Conservation (phyloP, 148 eudicot species). For the Camellia sinensis region DNA sequence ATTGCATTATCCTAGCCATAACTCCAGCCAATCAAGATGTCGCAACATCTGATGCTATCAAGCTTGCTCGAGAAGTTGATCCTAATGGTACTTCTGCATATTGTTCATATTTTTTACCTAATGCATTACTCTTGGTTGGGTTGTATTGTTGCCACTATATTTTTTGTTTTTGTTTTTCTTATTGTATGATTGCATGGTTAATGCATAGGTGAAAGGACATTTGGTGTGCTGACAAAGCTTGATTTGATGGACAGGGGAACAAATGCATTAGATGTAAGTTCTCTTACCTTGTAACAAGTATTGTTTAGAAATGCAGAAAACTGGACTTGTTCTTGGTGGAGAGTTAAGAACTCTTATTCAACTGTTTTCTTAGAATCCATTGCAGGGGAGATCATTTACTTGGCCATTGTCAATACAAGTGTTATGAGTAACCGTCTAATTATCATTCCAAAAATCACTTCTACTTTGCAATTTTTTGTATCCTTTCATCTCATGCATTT, state of each 20-base stretch:
- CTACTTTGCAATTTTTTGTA: not conserved
- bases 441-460: not conserved
- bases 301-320: not conserved
- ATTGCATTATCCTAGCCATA: conserved; percentile 79
- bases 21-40: conserved; percentile 93
- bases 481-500: not conserved
- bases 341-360: no score
- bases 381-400: no score
- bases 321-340: not conserved
- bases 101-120: not conserved
- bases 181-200: not conserved
- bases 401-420: no score
- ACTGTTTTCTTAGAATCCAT: no score
- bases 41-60: conserved; percentile 92
- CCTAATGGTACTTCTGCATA: conserved; percentile 48
- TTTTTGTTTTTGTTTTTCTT: not conserved
- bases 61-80: conserved; percentile 82
- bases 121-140: not conserved
- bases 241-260: conserved; percentile 78
- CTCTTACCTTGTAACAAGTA: not conserved
- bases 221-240: conserved; percentile 70
- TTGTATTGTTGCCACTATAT: not conserved
- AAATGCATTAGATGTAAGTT: conserved; percentile 56
- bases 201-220: conserved; percentile 54
- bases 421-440: no score